These are phyloP conservation scores for Plasmodium gonderi DNA, from an alignment of 169 alveolate genomes.

Conservation along the genomic window DNA sequence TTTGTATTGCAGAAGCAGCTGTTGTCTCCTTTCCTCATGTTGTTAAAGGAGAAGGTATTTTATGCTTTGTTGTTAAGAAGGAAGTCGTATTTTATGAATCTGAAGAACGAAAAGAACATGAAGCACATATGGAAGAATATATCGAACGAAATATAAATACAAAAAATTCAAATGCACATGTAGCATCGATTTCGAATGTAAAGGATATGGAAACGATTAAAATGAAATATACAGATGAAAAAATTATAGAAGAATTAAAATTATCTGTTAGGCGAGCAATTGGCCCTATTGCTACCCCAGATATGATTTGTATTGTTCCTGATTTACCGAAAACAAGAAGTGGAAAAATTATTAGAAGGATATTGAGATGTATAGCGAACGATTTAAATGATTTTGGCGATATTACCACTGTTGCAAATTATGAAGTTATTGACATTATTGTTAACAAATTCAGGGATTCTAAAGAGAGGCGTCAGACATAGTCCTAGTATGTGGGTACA, in stretches of 20 bases:
- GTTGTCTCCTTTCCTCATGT: conserved; percentile 94
- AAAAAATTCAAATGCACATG: background rate
- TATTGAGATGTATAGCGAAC: conserved; percentile 91
- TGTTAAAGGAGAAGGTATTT: conserved; percentile 94
- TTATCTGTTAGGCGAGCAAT: conserved; percentile 86
- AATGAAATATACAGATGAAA: conserved; percentile 25
- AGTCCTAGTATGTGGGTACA: background rate
- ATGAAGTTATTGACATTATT: conserved; percentile 85
- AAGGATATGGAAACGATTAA: background rate
- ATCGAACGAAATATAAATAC: conserved; percentile 34
- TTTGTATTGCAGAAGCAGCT: conserved; percentile 92
- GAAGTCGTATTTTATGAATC: conserved; percentile 52
- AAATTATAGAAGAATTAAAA: conserved; percentile 65
- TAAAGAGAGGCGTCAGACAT: background rate
- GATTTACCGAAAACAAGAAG: conserved; percentile 94
- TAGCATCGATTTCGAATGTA: background rate
- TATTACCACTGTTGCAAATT: conserved; percentile 89
- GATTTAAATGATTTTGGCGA: conserved; percentile 86
- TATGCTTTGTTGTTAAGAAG: conserved; percentile 91
- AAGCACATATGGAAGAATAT: conserved; percentile 15
- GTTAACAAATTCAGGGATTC: conserved; percentile 44
- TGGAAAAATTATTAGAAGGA: conserved; percentile 94
- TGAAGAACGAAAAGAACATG: background rate
- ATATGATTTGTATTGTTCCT: conserved; percentile 87
- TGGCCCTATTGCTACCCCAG: conserved; percentile 96